Evolutionary conservation across 306 rosid species (phyloP), one percentile per base, ranked within the genome.

Genomic region (Chamaecrista fasciculata): DNA sequence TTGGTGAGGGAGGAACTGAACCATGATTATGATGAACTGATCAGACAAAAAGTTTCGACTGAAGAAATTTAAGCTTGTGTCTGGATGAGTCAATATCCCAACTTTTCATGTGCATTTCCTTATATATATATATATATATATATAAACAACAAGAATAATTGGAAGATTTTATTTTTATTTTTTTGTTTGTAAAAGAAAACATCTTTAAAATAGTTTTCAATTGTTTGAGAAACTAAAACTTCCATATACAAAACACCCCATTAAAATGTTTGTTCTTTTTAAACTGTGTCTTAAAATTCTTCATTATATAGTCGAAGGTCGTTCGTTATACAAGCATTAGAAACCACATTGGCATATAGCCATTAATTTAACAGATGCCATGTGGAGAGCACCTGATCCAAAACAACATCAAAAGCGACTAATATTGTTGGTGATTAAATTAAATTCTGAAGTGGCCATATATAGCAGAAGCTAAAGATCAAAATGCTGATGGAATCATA

Each of bases 371-470:
- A 76, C 56, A n/a, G n/a, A 67, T 67, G 5, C 4, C 67, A 34
- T 70, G 60, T 59, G 44, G 56, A 42, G 52, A 76, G 76, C 66
- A 72, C 83, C 81, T 58, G 71, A 73, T 71, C 66, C 52, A 34
- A 55, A 81, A 50, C 77, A 49, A 56, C 26, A 76, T 20, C 53
- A 11, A 65, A 60, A 56, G 62, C 70, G 47, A 51, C 44, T 40
- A 58, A 29, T 25, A 39, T 19, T 3, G 49, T 78, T 66, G 40
- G 72, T 26, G 64, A 70, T 65, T 60, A 70, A 44, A 70, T 65
- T 60, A 70, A 44, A 76, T 53, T 73, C 78, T 67, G 50, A 70
- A 74, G 53, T 69, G 57, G 58, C 70, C 71, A 71, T 34, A 66
- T 53, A 57, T 51, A 66, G n/a, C n/a, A n/a, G n/a, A n/a, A n/a